These are phyloP conservation scores for Austroboletus novae-zelandiae DNA, from an alignment of 1,284 basidiomycete species.

Conservation along the genomic window DNA sequence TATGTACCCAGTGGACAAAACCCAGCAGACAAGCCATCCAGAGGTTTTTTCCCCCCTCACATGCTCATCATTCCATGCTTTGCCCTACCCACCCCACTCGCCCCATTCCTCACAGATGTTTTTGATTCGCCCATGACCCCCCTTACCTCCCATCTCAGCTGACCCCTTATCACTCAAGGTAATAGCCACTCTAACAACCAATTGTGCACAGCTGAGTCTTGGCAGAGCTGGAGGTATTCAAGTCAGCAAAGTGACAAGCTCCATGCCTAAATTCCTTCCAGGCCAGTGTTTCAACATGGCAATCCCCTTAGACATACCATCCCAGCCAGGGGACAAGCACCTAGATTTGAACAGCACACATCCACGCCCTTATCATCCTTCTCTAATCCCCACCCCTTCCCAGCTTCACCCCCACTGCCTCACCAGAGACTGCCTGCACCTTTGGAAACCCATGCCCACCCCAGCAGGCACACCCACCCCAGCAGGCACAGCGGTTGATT, in stretches of 20 bases:
- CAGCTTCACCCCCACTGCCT: conserved; percentile 25
- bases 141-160: conserved; percentile 2
- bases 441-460: conserved; percentile 9
- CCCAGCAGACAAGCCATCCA: conserved; percentile 22
- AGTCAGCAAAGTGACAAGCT: no score
- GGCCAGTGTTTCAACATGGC: no score
- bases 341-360: no score
- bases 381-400: not conserved
- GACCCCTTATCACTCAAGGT: no score
- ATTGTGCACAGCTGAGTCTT: no score
- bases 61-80: conserved; percentile 22
- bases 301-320: no score
- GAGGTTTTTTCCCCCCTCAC: conserved; percentile 9
- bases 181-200: no score
- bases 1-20: conserved; percentile 31
- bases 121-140: not conserved
- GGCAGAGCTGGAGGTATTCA: no score
- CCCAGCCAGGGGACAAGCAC: no score
- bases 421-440: conserved; percentile 11
- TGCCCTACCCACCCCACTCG: not conserved
- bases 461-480: no score
- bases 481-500: no score
- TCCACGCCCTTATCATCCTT: not conserved
- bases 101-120: not conserved
- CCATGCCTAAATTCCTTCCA: no score